Evolutionary conservation across 371 early-diverging fungal genomes (phyloP), one percentile per base, ranked within the genome.

Genomic region (Mucor indicus): DNA sequence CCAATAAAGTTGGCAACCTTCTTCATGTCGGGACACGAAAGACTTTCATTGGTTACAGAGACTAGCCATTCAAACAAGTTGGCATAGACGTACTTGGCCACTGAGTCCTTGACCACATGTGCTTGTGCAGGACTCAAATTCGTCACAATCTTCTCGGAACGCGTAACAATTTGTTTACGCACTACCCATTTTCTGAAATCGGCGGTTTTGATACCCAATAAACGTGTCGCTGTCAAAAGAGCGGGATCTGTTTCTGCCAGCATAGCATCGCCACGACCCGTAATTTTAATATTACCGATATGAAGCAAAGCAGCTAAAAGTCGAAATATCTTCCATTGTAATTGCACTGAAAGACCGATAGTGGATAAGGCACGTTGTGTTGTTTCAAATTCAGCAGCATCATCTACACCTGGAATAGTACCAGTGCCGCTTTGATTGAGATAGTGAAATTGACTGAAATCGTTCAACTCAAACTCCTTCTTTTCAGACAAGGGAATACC

Each of bases 31-130:
- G 58, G 47, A 22, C 80, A 75, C 29, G 80, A 76, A 35, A 95
- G 73, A 59, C 88, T 88, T 23, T 74, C 73, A 61, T 96, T 96
- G 55, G 86, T 85, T 32, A 87, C 75, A 53, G 79, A 75, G 39
- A 96, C 93, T 8, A 96, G 73, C 92, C 95, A 96, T 59, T 95
- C 94, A 55, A 98, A 98, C 36, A 98, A 74, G 48, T 85, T 84
- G 13, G 89, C 81, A 70, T 98, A 98, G 31, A 98, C 79, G 55
- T 84, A 94, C 66, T 96, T 96, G 25, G 98, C 94, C 12, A 96
- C 84, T 3, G 95, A 91, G 55, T 98, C 97, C 20, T 92, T 75
- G 21, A 89, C 91, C 11, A 87, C 82, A 37, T 79, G 78, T 22
- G 95, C 89, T 64, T 92, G 90, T 10, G 82, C 72, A 12, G 75